A percentile compares a stretch with the other conserved stretches of the same genome.
Evolutionary conservation across 305 asterid species (phyloP).

Genomic region (Fraxinus xanthoxyloides): DNA sequence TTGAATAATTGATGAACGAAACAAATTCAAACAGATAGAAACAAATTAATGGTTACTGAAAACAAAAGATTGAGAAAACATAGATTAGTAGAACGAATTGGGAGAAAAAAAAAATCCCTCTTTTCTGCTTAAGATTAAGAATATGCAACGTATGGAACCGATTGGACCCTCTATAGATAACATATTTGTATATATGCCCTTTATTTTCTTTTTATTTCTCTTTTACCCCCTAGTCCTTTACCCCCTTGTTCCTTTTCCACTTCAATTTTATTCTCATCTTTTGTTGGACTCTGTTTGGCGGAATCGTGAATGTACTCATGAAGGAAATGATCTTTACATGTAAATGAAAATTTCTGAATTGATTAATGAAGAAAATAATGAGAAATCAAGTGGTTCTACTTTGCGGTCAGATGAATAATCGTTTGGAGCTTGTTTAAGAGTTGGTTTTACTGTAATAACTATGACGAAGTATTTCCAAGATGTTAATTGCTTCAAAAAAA

Average conservation of each 20-base stretch:
- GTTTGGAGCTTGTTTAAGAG: not conserved
- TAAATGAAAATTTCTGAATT: no score
- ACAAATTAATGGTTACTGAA: not conserved
- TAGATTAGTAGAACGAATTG: not conserved
- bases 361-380: not conserved
- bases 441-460: not conserved
- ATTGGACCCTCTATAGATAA: not conserved
- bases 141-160: not conserved
- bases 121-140: not conserved
- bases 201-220: not conserved
- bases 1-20: not conserved
- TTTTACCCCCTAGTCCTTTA: not conserved
- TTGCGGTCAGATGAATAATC: not conserved
- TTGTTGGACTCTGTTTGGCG: not conserved
- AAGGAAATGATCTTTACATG: no score
- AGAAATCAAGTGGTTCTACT: not conserved
- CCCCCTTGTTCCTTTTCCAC: not conserved
- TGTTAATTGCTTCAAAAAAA: no score
- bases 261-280: not conserved
- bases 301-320: not conserved
- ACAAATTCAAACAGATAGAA: not conserved
- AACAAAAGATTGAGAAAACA: conserved; percentile 1
- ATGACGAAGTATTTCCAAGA: not conserved
- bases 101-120: not conserved
- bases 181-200: not conserved